phyloP scores from a whole-genome alignment of 306 rosid species.

The Hippophae gyantsensis region DNA sequence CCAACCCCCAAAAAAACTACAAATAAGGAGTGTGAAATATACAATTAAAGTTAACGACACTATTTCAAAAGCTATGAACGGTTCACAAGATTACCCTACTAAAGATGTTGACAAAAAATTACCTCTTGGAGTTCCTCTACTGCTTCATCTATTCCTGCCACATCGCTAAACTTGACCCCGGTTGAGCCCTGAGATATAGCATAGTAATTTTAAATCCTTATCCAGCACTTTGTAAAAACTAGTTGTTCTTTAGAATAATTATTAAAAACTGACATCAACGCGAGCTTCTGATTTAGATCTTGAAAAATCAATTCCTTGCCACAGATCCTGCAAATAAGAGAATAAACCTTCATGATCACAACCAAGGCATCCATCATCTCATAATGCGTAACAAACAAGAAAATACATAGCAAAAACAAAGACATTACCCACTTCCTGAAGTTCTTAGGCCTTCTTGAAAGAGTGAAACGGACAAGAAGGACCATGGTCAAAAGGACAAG shows the following conservation, averaged over 20 bases:
- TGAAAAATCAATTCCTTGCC: constrained; percentile 99
- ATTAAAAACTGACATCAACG: constrained; percentile 69
- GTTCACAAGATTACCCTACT: background rate
- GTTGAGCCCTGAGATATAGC: constrained; percentile 76
- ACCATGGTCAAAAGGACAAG: constrained; percentile 78
- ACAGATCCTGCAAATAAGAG: constrained; percentile 59
- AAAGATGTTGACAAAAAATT: constrained; percentile 5
- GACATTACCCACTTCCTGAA: constrained; percentile 86
- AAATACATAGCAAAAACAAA: constrained; percentile 14
- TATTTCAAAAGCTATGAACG: no score
- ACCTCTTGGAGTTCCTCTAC: constrained; percentile 99
- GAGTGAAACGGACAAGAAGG: constrained; percentile 91
- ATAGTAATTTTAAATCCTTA: constrained; percentile 17
- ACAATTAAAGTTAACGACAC: background rate
- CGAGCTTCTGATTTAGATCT: constrained; percentile 98
- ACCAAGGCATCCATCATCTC: constrained; percentile 15
- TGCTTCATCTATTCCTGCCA: constrained; percentile 98
- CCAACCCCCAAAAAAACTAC: background rate
- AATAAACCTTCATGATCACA: constrained; percentile 19
- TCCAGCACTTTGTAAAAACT: constrained; percentile 9
- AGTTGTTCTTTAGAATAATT: constrained; percentile 15
- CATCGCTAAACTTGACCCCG: constrained; percentile 79
- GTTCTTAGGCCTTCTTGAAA: constrained; percentile 95
- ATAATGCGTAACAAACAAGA: constrained; percentile 1
- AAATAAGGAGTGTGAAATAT: background rate